A percentile compares a stretch with the other conserved stretches of the same genome.
These are phyloP conservation scores for Leccinum griseonigrum DNA, from an alignment of 1,284 basidiomycete species.

Conservation along the genomic window DNA sequence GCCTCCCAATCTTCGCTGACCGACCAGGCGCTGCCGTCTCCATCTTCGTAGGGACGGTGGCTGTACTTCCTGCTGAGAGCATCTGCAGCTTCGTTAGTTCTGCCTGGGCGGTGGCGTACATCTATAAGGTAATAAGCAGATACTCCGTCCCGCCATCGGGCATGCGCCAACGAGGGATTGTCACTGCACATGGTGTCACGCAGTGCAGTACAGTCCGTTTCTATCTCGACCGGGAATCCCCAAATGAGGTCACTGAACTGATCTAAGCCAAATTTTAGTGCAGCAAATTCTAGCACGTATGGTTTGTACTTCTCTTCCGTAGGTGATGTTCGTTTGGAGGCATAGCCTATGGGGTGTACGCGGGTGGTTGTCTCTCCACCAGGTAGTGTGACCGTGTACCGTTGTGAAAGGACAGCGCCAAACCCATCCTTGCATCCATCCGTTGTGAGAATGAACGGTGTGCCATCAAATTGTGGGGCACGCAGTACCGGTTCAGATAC, in stretches of 20 bases:
- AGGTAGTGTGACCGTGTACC: background rate
- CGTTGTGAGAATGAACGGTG: constrained; percentile 5
- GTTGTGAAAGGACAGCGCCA: background rate
- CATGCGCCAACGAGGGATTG: too few species aligned
- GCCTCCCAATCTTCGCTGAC: background rate
- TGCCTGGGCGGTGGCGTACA: too few species aligned
- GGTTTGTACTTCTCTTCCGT: constrained; percentile 12
- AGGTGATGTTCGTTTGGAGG: constrained; percentile 1
- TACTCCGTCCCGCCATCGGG: too few species aligned
- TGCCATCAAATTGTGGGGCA: constrained; percentile 7
- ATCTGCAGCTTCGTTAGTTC: too few species aligned
- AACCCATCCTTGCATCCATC: constrained; percentile 5
- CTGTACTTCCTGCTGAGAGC: too few species aligned
- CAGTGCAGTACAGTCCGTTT: background rate
- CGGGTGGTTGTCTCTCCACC: background rate
- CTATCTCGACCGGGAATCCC: constrained; percentile 2
- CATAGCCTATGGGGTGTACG: constrained; percentile 3
- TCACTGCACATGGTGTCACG: too few species aligned
- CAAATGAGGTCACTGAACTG: constrained; percentile 9
- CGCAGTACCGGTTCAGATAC: background rate
- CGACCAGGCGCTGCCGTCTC: background rate
- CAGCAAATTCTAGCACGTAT: constrained; percentile 7
- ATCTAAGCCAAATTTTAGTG: constrained; percentile 9
- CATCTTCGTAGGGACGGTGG: too few species aligned
- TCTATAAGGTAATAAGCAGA: too few species aligned